These are phyloP conservation scores for Daedaleopsis nitida DNA, from an alignment of 768 basidiomycete genomes.

Conservation along the genomic window DNA sequence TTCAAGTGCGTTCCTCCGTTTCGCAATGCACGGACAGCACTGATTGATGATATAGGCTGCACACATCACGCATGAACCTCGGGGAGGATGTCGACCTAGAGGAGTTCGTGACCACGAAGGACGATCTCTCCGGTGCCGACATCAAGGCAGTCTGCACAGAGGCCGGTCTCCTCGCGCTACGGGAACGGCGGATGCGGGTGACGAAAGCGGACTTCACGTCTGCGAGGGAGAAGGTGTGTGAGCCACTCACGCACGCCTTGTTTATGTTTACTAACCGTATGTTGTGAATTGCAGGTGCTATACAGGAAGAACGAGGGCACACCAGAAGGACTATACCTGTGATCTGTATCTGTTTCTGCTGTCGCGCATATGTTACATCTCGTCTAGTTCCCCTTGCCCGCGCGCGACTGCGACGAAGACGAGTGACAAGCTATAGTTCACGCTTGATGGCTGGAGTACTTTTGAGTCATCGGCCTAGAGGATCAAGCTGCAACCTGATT, in stretches of 20 bases:
- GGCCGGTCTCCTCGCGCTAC: conserved; percentile 91
- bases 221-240: conserved; percentile 87
- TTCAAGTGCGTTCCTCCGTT: conserved; percentile 63
- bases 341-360: conserved; percentile 21
- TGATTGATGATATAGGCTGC: conserved; percentile 52
- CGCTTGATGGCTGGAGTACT: not conserved
- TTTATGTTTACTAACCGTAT: conserved; percentile 7
- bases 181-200: conserved; percentile 94
- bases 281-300: conserved; percentile 54
- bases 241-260: conserved; percentile 11
- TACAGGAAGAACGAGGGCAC: conserved; percentile 99
- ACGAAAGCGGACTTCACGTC: conserved; percentile 87
- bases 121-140: conserved; percentile 95
- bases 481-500: not conserved
- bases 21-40: conserved; percentile 2
- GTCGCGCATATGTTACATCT: conserved; percentile 17
- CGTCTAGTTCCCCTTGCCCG: conserved; percentile 5
- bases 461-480: not conserved
- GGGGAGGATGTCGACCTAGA: conserved; percentile 88
- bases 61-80: conserved; percentile 94
- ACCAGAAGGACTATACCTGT: conserved; percentile 86
- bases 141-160: conserved; percentile 99
- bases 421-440: too few species aligned
- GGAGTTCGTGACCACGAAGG: conserved; percentile 94
- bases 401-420: not conserved